These are phyloP conservation scores for Kodamaea sp. DNA, from an alignment of 1,139 yeast genomes.

Conservation along the genomic window DNA sequence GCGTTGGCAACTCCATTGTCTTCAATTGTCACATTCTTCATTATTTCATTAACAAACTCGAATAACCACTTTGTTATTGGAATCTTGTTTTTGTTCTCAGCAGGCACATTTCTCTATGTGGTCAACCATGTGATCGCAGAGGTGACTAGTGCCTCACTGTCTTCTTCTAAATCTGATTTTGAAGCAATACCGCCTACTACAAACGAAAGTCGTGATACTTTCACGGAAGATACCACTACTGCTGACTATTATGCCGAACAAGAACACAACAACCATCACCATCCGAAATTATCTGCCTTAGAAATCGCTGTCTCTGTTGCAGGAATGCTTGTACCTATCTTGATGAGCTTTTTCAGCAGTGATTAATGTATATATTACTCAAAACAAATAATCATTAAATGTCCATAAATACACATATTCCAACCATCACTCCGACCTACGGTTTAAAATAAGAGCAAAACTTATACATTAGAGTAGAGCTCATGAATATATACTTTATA, in stretches of 20 bases:
- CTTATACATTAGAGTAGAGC: no score
- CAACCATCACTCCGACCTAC: no score
- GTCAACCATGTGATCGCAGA: slow-evolving; percentile 63
- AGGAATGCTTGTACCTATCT: slow-evolving; percentile 24
- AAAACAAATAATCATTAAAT: no score
- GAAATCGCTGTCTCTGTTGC: slow-evolving; percentile 17
- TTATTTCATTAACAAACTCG: slow-evolving; percentile 32
- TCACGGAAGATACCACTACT: slow-evolving; percentile 1
- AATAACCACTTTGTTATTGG: slow-evolving; percentile 49
- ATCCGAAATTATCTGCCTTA: slow-evolving; percentile 9
- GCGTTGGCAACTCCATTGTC: slow-evolving; percentile 55
- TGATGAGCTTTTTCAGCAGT: slow-evolving; percentile 15
- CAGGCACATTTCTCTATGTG: slow-evolving; percentile 74
- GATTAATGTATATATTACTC: slow-evolving; percentile 6
- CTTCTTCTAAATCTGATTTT: slow-evolving; percentile 5
- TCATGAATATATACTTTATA: no score
- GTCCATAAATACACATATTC: no score
- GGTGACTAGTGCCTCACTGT: slow-evolving; percentile 14
- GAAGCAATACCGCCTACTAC: slow-evolving; percentile 7
- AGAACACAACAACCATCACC: slow-evolving; percentile 3
- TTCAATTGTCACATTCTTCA: slow-evolving; percentile 47
- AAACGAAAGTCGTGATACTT: slow-evolving; percentile 7
- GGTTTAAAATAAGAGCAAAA: no score
- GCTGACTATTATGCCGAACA: not conserved
- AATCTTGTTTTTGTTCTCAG: slow-evolving; percentile 56